Conservation (phyloP, 2,329 filamentous ascomycete species). For the Curvularia sp. region DNA sequence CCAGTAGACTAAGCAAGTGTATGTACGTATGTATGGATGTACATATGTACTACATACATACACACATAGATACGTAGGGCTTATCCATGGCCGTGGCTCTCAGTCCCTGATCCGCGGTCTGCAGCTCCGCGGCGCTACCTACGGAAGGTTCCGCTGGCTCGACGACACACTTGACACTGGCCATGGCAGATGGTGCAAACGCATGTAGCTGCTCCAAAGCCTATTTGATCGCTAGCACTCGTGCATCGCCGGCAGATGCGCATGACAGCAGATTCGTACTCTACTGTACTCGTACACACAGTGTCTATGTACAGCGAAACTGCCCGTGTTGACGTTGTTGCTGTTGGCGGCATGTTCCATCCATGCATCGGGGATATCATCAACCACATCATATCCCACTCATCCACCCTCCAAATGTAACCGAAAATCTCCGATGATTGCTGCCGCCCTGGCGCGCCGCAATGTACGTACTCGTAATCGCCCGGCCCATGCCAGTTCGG, state of each 20-base stretch:
- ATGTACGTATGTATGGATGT: too few species aligned
- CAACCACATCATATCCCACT: not conserved
- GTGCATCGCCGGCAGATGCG: not conserved
- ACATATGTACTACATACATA: not conserved
- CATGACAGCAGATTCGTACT: not conserved
- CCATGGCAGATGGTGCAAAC: constrained; percentile 5
- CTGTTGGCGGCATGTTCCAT: too few species aligned
- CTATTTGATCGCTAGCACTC: not conserved
- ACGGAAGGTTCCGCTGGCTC: constrained; percentile 9
- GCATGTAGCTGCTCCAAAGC: constrained; percentile 2
- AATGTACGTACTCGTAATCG: not conserved
- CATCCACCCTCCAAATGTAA: not conserved
- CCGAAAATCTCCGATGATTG: constrained; percentile 1
- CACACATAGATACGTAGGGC: constrained; percentile 6
- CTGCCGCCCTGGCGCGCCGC: not conserved
- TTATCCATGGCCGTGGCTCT: constrained; percentile 11
- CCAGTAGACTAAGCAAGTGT: too few species aligned
- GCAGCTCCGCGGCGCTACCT: constrained; percentile 10
- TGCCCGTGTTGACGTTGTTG: too few species aligned
- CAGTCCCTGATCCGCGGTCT: constrained; percentile 16
- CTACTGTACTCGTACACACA: not conserved
- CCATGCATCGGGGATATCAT: too few species aligned
- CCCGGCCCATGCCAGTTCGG: not conserved
- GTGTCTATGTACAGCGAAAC: too few species aligned
- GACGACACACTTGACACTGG: constrained; percentile 12